Base-by-base conservation (phyloP, 2,329 filamentous ascomycete species). In the Basipetospora chlamydospora region DNA sequence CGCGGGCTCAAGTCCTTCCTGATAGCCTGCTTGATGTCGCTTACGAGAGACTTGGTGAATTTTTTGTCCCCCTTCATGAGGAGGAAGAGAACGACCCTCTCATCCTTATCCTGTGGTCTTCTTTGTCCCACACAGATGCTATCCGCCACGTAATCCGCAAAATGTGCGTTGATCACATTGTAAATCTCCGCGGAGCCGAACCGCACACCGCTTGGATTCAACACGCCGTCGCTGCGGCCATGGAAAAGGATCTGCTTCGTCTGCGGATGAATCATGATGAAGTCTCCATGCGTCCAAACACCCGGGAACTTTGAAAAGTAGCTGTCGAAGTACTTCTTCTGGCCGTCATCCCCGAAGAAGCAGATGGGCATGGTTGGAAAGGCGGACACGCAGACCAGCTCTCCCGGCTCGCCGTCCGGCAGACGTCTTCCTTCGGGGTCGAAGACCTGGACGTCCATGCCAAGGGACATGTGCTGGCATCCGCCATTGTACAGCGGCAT, bases 141-240 rank as follows among this genome's bases (percentile, higher is more conserved):
- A 49, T 90, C 84, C 4, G 64, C 63, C 3, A 90, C 58, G 34
- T 66, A 59, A 12, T 68, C 63, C 0, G 70, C 59, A 42, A 88
- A 87, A 38, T 68, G 60, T 17, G 64, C 59, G 55, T 84, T 79
- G 4, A 87, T 55, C 1, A 87, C 78, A 10, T 67, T 69, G 53
- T 90, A 92, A 23, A 90, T 80, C 53, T 90, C 84, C 1, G 80
- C 76, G 4, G 74, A 80, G 0, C 83, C 84, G 47, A 90, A 92
- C 0, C 83, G 67, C 9, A 90, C 75, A 0, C 83, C 83, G 6
- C 70, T 76, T 0, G 83, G 83, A 49, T 90, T 90, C 35, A 90
- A 58, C 2, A 90, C 82, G 10, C 82, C 83, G 48, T 90, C 83
- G 2, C 74, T 78, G 2, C 81, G 66, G 1, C 80, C 80, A 0